phyloP scores from a whole-genome alignment of 495 filamentous ascomycete species.

The Penicillium malachiteum region DNA sequence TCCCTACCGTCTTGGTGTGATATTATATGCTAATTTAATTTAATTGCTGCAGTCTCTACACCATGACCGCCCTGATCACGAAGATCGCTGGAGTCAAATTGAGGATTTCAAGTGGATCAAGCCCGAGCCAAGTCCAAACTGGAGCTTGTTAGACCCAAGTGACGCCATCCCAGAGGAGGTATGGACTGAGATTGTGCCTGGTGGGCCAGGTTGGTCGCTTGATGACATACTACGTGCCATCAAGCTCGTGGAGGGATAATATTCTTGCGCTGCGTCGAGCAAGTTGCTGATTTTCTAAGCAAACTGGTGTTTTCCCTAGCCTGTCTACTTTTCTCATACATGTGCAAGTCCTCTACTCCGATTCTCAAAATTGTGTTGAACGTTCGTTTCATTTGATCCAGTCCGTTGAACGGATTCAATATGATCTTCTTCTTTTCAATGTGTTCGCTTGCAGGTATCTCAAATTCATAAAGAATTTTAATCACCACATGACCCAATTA shows the following conservation, averaged over 20 bases:
- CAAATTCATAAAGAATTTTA: too few relatives aligned
- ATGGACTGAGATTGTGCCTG: constrained; percentile 70
- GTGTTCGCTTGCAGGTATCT: too few relatives aligned
- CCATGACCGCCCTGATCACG: constrained; percentile 34
- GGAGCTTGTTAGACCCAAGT: constrained; percentile 64
- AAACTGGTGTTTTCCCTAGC: too few relatives aligned
- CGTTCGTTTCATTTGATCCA: too few relatives aligned
- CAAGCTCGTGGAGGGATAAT: constrained; percentile 37
- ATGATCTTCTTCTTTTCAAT: too few relatives aligned
- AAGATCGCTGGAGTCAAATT: constrained; percentile 81
- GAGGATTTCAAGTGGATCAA: constrained; percentile 99
- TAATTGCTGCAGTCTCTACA: constrained; percentile 32
- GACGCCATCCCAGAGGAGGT: constrained; percentile 60
- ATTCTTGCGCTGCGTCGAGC: too few relatives aligned
- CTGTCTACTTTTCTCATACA: too few relatives aligned
- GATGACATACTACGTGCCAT: constrained; percentile 67
- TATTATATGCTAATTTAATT: not conserved
- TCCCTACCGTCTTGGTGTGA: not conserved
- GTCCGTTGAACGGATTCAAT: too few relatives aligned
- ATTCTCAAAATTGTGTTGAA: too few relatives aligned
- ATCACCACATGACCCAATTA: too few relatives aligned
- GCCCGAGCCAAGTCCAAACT: constrained; percentile 81
- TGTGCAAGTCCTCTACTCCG: too few relatives aligned
- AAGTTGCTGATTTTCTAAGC: too few relatives aligned
- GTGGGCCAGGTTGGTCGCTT: constrained; percentile 58